phyloP scores from a whole-genome alignment of 2,329 filamentous ascomycete species.

The Paracoccidioides brasiliensis region DNA sequence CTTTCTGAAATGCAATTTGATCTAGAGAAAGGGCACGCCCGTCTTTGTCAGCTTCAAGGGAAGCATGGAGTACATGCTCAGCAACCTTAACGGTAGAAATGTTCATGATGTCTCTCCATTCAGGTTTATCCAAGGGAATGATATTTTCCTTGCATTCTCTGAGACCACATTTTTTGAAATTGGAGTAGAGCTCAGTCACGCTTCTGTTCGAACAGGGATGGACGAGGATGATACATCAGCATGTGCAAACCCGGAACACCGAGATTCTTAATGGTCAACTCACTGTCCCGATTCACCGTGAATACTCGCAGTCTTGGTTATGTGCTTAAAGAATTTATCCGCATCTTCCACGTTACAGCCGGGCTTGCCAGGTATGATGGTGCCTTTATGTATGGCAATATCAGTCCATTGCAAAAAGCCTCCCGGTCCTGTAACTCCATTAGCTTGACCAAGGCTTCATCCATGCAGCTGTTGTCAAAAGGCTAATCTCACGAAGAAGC shows the following conservation, averaged over 20 bases:
- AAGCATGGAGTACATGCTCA: neutral
- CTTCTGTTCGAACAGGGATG: neutral
- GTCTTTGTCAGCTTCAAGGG: neutral
- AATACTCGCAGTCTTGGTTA: neutral
- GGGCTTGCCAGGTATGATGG: neutral
- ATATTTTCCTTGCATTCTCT: slow-evolving; percentile 1
- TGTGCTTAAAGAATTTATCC: neutral
- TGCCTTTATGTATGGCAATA: neutral
- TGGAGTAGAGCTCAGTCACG: neutral
- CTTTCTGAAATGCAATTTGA: neutral
- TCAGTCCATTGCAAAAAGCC: slow-evolving; percentile 1
- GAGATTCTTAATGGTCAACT: neutral
- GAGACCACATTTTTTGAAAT: neutral
- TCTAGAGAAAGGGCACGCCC: neutral
- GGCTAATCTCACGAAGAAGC: neutral
- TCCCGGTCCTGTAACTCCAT: neutral
- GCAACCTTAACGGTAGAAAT: neutral
- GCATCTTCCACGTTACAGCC: neutral
- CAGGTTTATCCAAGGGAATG: neutral
- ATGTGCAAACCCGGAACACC: neutral
- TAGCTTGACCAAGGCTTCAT: neutral
- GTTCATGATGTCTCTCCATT: neutral
- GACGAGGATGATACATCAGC: neutral
- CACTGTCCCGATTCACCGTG: neutral
- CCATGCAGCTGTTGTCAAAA: neutral